phyloP scores from a whole-genome alignment of 2,329 filamentous ascomycete genomes.

The Rasamsonia emersonii region DNA sequence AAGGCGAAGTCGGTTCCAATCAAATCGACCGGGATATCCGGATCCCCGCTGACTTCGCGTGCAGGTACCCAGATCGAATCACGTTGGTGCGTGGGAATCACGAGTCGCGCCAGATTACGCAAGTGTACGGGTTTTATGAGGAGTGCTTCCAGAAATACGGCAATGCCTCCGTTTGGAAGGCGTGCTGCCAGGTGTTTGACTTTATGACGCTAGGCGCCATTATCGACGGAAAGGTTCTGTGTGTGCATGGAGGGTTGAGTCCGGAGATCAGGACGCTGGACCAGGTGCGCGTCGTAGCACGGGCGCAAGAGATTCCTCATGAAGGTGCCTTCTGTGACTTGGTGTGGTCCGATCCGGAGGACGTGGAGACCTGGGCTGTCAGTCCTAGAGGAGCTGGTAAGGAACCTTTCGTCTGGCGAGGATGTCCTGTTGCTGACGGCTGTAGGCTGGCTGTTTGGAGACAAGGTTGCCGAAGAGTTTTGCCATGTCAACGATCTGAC shows the following conservation, averaged over 20 bases:
- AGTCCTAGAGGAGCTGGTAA: conserved; percentile 58
- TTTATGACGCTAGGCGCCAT: conserved; percentile 66
- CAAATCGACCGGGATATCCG: too few species aligned
- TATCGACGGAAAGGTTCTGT: conserved; percentile 66
- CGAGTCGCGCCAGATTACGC: conserved; percentile 68
- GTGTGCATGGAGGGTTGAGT: conserved; percentile 62
- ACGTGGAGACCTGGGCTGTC: conserved; percentile 62
- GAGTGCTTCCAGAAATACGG: conserved; percentile 70
- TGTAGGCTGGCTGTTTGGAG: conserved; percentile 53
- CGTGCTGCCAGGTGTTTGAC: conserved; percentile 70
- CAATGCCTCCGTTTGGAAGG: conserved; percentile 71
- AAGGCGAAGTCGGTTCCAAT: conserved; percentile 61
- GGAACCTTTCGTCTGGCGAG: too few species aligned
- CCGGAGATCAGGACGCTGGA: conserved; percentile 67
- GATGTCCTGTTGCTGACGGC: conserved; percentile 2
- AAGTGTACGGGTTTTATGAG: conserved; percentile 72
- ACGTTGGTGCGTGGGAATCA: conserved; percentile 68
- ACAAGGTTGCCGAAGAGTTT: conserved; percentile 67
- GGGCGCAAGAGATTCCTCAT: conserved; percentile 68
- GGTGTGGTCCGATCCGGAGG: conserved; percentile 68
- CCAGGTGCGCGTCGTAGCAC: conserved; percentile 64
- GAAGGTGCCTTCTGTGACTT: conserved; percentile 70
- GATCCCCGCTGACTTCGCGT: conserved; percentile 6
- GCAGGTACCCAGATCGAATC: conserved; percentile 61
- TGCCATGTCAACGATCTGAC: conserved; percentile 67